Base-by-base conservation (phyloP, 306 rosid species). In the Quercus engelmannii region DNA sequence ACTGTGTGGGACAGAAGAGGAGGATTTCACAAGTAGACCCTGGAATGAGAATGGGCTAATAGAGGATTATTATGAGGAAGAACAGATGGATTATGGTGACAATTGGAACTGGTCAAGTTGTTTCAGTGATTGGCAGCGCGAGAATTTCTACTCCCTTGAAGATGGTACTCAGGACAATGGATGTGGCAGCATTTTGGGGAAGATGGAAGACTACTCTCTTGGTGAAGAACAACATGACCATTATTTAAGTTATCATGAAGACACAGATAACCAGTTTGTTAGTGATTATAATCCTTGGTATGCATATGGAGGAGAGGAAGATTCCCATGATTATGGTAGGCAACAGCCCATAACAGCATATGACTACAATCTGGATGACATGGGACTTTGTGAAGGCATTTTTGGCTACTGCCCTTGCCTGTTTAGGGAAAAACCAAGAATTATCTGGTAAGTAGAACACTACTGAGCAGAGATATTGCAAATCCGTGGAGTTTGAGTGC, bases 331-430 rank as follows among this genome's bases (percentile, higher is more conserved):
- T 38, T 13, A 73, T 7, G 28, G 30, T 57, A 73, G 25, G 69
- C 85, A 77, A 23, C 85, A 80, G 56, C 19, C 77, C 8, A 73
- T 21, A 69, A 10, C 35, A 18, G 19, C 75, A 25, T n/a, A 33
- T 25, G 77, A 43, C 46, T 28, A 73, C 43, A 7, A 6, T 10
- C 28, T 41, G 28, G 77, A 33, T 19, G 91, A 69, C 15, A 62
- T 72, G 13, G 83, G 67, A n/a, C 20, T 82, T 26, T 78, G 4
- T 43, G 87, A 80, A 43, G 28, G 85, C 35, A 54, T 85, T 14
- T 73, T 84, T 4, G 90, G 87, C 58, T 61, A 85, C 46, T 78
- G 86, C 78, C 86, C 90, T 78, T 83, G 87, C 85, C 76, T 86
- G 81, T 58, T 68, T 77, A 73, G 51, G 33, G 19, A 72, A 55